Base-by-base conservation (phyloP, 2,329 filamentous ascomycete species). In the Hirsutella rhossiliensis region DNA sequence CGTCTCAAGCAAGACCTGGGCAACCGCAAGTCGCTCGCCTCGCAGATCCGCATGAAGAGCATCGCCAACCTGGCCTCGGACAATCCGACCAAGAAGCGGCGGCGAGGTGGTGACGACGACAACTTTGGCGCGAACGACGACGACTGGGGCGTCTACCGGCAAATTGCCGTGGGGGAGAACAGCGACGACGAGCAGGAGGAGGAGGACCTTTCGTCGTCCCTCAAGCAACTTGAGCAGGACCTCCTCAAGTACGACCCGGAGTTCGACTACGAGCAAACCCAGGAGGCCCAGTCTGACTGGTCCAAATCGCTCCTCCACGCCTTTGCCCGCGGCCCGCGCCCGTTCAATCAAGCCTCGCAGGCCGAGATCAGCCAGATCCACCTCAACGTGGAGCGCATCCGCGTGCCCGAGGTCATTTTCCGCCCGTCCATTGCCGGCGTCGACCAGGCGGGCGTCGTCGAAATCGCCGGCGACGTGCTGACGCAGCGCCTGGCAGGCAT, bases 11-110 rank as follows among this genome's bases (percentile, higher is more conserved):
- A 88, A 38, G 92, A 98, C 58, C 76, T 96, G 1, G 89, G 90
- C 45, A 97, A 97, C 64, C 85, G 92, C 58, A 98, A 98, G 63
- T 96, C 89, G 0, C 79, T 96, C 18, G 92, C 92, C 9, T 92
- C 85, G 45, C 90, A 97, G 63, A 94, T 94, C 66, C 85, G 92
- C 50, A 98, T 98, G 92, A 97, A 97, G 67, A 90, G 83, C 42
- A 88, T 98, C 46, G 92, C 92, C 47, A 96, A 95, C 57, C 80
- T 98, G 2, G 92, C 92, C 3, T 89, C 90, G 0, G 92, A 98
- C 62, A 81, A 78, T 6, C 88, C 90, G 1, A 70, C 74, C 50
- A 88, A 89, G 61, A 94, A 95, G 63, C 78, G 90, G 45, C 74
- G 87, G 13, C 80, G 89, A 17, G 88, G 87, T 8, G 86, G 83